Conservation (phyloP, 2,329 filamentous ascomycete species). For the Curvularia verruculosa region DNA sequence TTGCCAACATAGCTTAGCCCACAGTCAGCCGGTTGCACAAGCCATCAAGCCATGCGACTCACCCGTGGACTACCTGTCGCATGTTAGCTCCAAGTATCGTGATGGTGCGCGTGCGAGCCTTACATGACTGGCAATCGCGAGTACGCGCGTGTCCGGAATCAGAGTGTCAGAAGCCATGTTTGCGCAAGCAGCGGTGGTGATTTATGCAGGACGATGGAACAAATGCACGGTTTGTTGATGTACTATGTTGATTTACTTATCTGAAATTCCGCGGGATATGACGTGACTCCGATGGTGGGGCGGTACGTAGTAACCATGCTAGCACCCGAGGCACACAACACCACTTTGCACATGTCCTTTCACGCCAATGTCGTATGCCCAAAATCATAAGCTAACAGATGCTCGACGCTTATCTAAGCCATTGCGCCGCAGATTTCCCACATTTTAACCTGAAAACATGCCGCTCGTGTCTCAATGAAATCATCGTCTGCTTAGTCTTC, state of each 20-base stretch:
- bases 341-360: constrained; percentile 21
- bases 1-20: constrained; percentile 87
- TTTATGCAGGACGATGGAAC: not conserved
- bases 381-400: constrained; percentile 26
- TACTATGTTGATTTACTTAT: constrained; percentile 44
- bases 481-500: constrained; percentile 58
- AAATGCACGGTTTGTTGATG: constrained; percentile 15
- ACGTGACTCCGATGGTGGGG: constrained; percentile 43
- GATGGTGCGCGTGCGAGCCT: constrained; percentile 46
- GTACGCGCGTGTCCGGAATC: constrained; percentile 70
- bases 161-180: constrained; percentile 47
- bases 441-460: constrained; percentile 36
- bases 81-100: constrained; percentile 32
- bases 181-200: constrained; percentile 8
- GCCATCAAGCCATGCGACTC: constrained; percentile 48
- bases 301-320: constrained; percentile 22
- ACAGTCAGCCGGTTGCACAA: constrained; percentile 26
- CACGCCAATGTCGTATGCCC: constrained; percentile 28
- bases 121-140: constrained; percentile 96
- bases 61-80: constrained; percentile 74
- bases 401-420: constrained; percentile 36
- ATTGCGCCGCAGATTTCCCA: constrained; percentile 33
- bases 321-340: constrained; percentile 27
- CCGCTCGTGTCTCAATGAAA: constrained; percentile 29
- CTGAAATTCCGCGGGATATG: constrained; percentile 43